Conservation (phyloP, 805 yeast species). For the Barnettozyma salicaria region DNA sequence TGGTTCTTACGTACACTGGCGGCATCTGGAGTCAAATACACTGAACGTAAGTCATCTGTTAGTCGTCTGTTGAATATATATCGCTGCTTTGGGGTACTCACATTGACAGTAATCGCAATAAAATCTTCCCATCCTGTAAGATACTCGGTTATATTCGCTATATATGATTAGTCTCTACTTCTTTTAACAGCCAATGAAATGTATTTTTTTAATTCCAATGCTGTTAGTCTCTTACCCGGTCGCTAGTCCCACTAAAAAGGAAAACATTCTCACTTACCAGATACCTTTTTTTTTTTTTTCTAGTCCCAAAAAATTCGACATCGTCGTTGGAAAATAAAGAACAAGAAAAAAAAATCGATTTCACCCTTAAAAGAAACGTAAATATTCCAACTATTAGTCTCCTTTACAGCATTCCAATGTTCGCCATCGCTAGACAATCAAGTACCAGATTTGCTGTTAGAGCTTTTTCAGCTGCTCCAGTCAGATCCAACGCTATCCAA, state of each 20-base stretch:
- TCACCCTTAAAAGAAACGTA: constrained; percentile 4
- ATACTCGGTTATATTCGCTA: neutral
- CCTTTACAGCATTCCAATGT: too few species aligned
- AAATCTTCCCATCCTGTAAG: constrained; percentile 53
- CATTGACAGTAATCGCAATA: constrained; percentile 81
- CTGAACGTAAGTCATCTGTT: constrained; percentile 19
- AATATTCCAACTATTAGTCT: neutral
- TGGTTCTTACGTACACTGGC: constrained; percentile 80
- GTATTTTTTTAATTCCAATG: too few species aligned
- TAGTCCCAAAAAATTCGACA: neutral
- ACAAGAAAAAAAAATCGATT: neutral
- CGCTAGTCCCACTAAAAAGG: constrained; percentile 1
- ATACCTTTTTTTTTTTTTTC: neutral
- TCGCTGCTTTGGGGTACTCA: constrained; percentile 16
- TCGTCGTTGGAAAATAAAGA: neutral
- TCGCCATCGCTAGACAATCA: constrained; percentile 21
- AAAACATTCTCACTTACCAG: constrained; percentile 1
- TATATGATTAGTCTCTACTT: neutral
- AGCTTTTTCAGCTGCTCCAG: constrained; percentile 32
- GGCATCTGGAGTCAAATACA: constrained; percentile 84
- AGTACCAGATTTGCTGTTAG: constrained; percentile 27
- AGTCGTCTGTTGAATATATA: neutral
- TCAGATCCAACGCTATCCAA: constrained; percentile 54
- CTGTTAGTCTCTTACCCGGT: constrained; percentile 1
- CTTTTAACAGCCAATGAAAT: constrained; percentile 2